Evolutionary conservation across 352 stramenopile genomes (phyloP).

Genomic region (Phytophthora sp.): DNA sequence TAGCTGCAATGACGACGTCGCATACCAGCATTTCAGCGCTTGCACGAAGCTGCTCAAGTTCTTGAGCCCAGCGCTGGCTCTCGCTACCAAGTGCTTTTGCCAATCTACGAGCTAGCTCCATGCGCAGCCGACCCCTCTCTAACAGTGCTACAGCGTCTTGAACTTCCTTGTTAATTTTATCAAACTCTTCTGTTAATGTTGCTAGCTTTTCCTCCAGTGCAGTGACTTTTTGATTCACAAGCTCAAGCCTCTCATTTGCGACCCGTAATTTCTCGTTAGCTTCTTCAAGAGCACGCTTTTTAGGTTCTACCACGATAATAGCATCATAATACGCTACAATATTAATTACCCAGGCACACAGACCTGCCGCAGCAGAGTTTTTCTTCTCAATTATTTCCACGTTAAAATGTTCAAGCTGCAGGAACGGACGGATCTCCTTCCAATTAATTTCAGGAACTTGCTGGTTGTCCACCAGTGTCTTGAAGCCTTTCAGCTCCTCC

Average conservation of each 20-base stretch:
- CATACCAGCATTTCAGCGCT: constrained; percentile 85
- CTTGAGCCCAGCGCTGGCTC: constrained; percentile 90
- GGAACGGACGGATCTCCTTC: constrained; percentile 82
- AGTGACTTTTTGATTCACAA: constrained; percentile 90
- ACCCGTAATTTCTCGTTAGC: constrained; percentile 79
- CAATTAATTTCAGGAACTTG: constrained; percentile 79
- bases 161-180: constrained; percentile 90
- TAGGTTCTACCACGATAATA: constrained; percentile 94
- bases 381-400: constrained; percentile 87
- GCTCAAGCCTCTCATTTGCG: constrained; percentile 88
- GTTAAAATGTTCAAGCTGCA: constrained; percentile 81
- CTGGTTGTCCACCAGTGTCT: constrained; percentile 66
- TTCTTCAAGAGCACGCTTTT: constrained; percentile 84
- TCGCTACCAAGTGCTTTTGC: constrained; percentile 93
- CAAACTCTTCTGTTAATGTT: constrained; percentile 80
- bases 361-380: constrained; percentile 74
- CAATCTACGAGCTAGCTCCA: constrained; percentile 92
- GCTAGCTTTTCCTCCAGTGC: constrained; percentile 89
- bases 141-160: constrained; percentile 90
- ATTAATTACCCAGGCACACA: constrained; percentile 88
- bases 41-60: constrained; percentile 79
- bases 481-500: constrained; percentile 90
- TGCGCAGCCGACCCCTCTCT: constrained; percentile 84
- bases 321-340: constrained; percentile 96
- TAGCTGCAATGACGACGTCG: constrained; percentile 91